phyloP scores from a whole-genome alignment of 768 basidiomycete species.

The Lentinula detonsa region DNA sequence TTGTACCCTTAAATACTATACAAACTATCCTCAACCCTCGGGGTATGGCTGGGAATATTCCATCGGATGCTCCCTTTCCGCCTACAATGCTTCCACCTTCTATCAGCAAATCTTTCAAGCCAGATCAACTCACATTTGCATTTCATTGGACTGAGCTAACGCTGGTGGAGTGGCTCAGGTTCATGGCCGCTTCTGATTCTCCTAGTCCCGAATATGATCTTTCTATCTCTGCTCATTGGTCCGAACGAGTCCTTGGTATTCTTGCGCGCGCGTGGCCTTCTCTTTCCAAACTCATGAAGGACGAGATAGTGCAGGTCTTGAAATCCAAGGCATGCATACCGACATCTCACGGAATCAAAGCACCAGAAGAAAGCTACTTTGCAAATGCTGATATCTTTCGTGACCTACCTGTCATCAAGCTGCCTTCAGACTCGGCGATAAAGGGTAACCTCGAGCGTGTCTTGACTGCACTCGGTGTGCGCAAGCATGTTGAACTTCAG shows the following conservation, averaged over 20 bases:
- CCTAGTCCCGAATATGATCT: conserved; percentile 53
- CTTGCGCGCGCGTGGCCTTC: conserved; percentile 71
- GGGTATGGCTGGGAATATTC: conserved; percentile 50
- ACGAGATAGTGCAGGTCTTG: conserved; percentile 42
- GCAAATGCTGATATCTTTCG: conserved; percentile 80
- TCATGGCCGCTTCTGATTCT: conserved; percentile 43
- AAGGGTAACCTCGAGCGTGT: conserved; percentile 72
- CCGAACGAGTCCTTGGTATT: conserved; percentile 69
- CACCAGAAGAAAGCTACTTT: conserved; percentile 76
- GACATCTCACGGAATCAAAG: conserved; percentile 66
- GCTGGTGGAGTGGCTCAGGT: conserved; percentile 67
- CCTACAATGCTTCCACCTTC: conserved; percentile 60
- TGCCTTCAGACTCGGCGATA: conserved; percentile 57
- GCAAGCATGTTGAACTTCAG: conserved; percentile 89
- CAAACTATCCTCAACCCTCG: conserved; percentile 66
- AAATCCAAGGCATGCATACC: conserved; percentile 57
- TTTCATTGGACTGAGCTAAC: conserved; percentile 82
- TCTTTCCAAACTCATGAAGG: conserved; percentile 41
- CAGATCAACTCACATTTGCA: conserved; percentile 38
- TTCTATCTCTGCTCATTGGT: conserved; percentile 59
- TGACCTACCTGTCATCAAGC: conserved; percentile 76
- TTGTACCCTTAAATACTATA: conserved; percentile 67
- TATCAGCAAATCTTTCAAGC: conserved; percentile 54
- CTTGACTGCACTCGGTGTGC: conserved; percentile 70
- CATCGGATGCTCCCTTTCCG: conserved; percentile 72